Conservation (phyloP, 202 grass and related monocot species). For the Zoysia matrella region DNA sequence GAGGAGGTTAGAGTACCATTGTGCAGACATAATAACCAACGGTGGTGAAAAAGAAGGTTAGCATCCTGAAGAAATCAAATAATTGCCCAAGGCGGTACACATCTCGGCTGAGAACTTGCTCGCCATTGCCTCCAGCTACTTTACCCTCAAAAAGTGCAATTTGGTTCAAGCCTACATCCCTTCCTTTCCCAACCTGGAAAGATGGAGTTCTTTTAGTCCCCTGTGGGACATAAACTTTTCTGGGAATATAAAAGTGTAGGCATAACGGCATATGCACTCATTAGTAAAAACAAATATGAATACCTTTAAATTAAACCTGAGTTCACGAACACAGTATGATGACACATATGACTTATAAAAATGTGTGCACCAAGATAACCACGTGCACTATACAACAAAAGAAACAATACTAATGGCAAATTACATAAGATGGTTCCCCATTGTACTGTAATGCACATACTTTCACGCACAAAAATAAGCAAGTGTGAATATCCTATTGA, state of each 20-base stretch:
- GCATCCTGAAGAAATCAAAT: slow-evolving; percentile 98
- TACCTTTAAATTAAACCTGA: background rate
- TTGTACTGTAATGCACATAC: background rate
- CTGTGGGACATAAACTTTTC: background rate
- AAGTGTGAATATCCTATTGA: background rate
- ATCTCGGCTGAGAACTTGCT: slow-evolving; percentile 95
- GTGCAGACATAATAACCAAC: slow-evolving; percentile 96
- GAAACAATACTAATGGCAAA: background rate
- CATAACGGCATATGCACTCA: slow-evolving; percentile 23
- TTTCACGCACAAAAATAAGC: background rate
- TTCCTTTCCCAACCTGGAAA: slow-evolving; percentile 89
- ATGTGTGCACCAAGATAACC: background rate
- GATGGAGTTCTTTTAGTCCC: background rate
- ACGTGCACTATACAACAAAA: background rate
- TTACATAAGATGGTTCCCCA: background rate
- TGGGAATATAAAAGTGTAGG: background rate
- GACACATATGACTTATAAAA: background rate
- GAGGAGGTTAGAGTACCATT: slow-evolving; percentile 59
- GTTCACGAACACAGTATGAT: background rate
- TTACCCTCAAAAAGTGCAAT: slow-evolving; percentile 97
- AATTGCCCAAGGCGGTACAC: slow-evolving; percentile 90
- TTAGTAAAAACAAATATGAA: slow-evolving; percentile 1
- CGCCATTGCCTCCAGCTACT: slow-evolving; percentile 95
- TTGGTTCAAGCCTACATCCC: slow-evolving; percentile 96
- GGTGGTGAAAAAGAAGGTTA: slow-evolving; percentile 93